Conservation (phyloP, 176 grass and related monocot species). For the Musa acuminata region DNA sequence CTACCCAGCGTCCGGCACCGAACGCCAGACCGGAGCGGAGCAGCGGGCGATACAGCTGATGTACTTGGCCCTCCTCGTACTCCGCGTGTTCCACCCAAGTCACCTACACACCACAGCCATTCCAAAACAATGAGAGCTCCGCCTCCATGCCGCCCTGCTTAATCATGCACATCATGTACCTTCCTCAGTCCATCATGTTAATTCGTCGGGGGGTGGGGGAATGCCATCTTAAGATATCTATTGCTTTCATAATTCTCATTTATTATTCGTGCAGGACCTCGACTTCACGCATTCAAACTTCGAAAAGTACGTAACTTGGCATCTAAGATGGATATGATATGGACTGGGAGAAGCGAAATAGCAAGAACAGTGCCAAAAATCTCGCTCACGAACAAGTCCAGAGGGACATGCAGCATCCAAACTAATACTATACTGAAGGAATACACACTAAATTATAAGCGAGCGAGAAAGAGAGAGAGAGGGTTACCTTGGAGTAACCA, state of each 20-base stretch:
- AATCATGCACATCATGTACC: too few relatives aligned
- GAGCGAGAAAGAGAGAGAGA: background rate
- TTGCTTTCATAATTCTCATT: background rate
- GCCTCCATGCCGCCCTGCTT: too few relatives aligned
- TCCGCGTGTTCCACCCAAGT: slow-evolving; percentile 95
- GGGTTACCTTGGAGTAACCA: slow-evolving; percentile 24
- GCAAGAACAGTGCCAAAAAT: background rate
- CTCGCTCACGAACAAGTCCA: too few relatives aligned
- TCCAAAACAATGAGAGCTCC: background rate
- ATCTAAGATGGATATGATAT: background rate
- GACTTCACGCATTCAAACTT: background rate
- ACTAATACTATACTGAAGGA: too few relatives aligned
- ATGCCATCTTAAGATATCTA: too few relatives aligned
- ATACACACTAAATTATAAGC: too few relatives aligned
- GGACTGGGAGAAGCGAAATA: background rate
- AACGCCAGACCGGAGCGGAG: slow-evolving; percentile 62
- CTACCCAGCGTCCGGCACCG: slow-evolving; percentile 77
- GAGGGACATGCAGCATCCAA: too few relatives aligned
- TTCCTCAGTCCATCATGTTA: too few relatives aligned
- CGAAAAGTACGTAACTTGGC: background rate
- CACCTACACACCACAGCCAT: slow-evolving; percentile 32
- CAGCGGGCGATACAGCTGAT: slow-evolving; percentile 56
- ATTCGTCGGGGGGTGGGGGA: too few relatives aligned
- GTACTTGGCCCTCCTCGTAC: slow-evolving; percentile 68
- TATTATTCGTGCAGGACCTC: background rate